Evolutionary conservation across 495 filamentous ascomycete genomes (phyloP).

Genomic region (Chaetomium fimeti): DNA sequence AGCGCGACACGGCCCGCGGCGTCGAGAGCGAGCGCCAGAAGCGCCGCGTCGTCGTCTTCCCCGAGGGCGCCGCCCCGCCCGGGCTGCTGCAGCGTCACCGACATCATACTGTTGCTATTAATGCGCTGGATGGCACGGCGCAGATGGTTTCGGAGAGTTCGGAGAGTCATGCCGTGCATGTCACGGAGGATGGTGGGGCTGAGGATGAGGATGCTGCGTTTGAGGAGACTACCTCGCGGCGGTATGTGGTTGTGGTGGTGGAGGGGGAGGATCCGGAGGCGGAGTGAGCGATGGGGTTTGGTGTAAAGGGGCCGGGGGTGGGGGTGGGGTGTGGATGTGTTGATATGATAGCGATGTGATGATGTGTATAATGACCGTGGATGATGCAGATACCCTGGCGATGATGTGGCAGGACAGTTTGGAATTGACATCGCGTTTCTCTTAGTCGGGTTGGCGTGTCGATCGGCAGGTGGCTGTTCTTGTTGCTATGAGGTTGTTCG

Average conservation of each 20-base stretch:
- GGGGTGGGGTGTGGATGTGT: background rate
- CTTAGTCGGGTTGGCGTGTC: background rate
- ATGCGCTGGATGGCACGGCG: constrained; percentile 30
- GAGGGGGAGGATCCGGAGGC: constrained; percentile 9
- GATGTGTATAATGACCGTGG: constrained; percentile 8
- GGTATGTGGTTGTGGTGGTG: constrained; percentile 36
- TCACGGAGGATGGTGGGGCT: constrained; percentile 29
- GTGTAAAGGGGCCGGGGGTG: background rate
- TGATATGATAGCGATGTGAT: background rate
- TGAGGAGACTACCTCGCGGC: constrained; percentile 19
- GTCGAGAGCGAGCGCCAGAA: constrained; percentile 18
- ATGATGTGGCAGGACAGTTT: constrained; percentile 5
- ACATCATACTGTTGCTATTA: constrained; percentile 36
- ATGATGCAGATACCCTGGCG: constrained; percentile 18
- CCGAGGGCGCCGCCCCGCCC: constrained; percentile 31
- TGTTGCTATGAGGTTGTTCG: no score
- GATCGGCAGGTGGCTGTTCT: no score
- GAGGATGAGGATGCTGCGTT: constrained; percentile 21
- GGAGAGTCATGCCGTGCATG: constrained; percentile 29
- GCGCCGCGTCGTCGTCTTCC: constrained; percentile 35
- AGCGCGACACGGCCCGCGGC: constrained; percentile 9
- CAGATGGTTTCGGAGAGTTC: constrained; percentile 23
- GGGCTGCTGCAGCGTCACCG: constrained; percentile 28
- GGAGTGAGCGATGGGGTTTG: background rate
- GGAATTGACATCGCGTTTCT: background rate